Evolutionary conservation across 1,284 basidiomycete species (phyloP), one percentile per base, ranked within the genome.

Genomic region (Coniferiporia sulphurascens): DNA sequence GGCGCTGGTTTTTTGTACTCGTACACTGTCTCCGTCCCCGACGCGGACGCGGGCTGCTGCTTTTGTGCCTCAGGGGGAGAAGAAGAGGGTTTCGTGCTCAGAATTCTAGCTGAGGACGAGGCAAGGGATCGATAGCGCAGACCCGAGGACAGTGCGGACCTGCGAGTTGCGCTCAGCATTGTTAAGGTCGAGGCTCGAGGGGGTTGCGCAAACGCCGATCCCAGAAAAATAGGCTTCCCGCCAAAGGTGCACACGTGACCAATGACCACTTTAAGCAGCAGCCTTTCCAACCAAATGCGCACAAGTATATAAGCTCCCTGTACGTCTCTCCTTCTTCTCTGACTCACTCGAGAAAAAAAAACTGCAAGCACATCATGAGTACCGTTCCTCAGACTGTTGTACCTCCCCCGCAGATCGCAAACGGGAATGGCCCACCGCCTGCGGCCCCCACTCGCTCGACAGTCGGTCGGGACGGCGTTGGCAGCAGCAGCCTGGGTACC

Each of bases 401-500:
- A 3, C 56, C 48, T 10, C n/a, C 48, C 36, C 9, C 44, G 12
- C 36, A 41, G 19, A 13, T 35, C 1, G 21, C 36, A 34, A 48
- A 35, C 17, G 45, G 15, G 36, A 57, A 50, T 32, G 48, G 55
- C 21, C 8, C 48, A 10, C 35, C 41, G 7, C 53, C 36, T 22
- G 44, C 59, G 34, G 48, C 59, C 2, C 52, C 58, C 7, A 56
- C 48, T 35, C 53, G 59, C 38, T 46, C 56, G 52, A 41, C 41
- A 9, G 34, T 32, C 21, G 45, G 38, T 41, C 9, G 38, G 38
- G 38, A 41, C 38, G 38, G 45, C 15, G 46, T 55, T 27, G 80
- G 80, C 48, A 84, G 79, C 60, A 80, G 77, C 71, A 89, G 78
- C 65, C 73, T 92, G 55, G 92, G 92, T 46, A 94, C 93, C 7